phyloP scores from a whole-genome alignment of 176 grass and related monocot species.

The Carex scoparia region DNA sequence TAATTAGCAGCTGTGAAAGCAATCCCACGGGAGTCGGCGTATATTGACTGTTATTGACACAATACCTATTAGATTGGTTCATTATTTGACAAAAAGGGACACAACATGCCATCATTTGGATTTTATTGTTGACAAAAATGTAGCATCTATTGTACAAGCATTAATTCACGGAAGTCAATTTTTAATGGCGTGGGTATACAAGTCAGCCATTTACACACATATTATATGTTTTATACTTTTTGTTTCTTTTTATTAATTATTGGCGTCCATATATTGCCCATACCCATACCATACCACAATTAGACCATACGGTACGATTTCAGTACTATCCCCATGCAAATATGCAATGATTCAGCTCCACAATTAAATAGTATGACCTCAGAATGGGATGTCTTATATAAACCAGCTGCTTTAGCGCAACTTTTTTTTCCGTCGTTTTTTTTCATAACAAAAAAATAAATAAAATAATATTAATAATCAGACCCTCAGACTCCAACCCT shows the following conservation, averaged over 20 bases:
- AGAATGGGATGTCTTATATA: not conserved
- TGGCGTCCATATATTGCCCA: not conserved
- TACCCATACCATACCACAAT: not conserved
- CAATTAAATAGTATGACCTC: not conserved
- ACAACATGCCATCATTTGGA: not conserved
- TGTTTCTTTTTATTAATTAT: not conserved
- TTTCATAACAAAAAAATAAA: too few relatives aligned
- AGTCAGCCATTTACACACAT: not conserved
- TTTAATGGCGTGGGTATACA: not conserved
- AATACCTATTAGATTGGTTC: not conserved
- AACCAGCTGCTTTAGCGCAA: not conserved
- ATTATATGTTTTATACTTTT: not conserved
- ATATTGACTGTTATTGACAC: not conserved
- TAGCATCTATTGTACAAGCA: not conserved
- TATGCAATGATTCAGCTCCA: not conserved
- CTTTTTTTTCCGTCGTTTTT: not conserved
- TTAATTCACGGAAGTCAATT: not conserved
- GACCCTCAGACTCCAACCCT: too few relatives aligned
- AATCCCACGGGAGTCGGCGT: not conserved
- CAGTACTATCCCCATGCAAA: not conserved
- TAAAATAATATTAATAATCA: too few relatives aligned
- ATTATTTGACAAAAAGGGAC: constrained; percentile 11
- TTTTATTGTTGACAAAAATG: not conserved
- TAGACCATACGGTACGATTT: not conserved
- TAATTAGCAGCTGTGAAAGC: not conserved